Evolutionary conservation across 202 grass and related monocot genomes (phyloP).

Genomic region (Setaria viridis): DNA sequence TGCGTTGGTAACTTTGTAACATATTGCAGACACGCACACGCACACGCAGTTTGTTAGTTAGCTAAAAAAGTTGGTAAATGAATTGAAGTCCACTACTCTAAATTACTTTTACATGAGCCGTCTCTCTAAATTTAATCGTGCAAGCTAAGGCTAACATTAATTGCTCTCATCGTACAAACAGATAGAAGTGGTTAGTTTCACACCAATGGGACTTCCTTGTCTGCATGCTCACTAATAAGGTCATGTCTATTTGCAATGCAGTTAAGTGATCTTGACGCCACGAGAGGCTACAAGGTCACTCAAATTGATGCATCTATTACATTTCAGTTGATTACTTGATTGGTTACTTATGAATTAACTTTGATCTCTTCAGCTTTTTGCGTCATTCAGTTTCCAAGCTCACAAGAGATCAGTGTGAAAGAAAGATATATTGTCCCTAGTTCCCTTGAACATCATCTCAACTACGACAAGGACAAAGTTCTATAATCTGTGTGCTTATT

Average conservation of each 20-base stretch:
- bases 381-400: not conserved
- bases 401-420: not conserved
- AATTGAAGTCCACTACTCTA: not conserved
- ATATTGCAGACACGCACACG: not conserved
- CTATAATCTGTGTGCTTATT: not conserved
- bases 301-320: not conserved
- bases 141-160: not conserved
- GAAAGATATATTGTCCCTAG: not conserved
- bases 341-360: not conserved
- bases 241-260: not conserved
- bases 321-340: not conserved
- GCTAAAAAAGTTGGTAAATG: not conserved
- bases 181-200: conserved; percentile 20
- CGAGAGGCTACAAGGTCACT: not conserved
- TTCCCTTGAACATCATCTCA: not conserved
- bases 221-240: not conserved
- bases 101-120: conserved; percentile 13
- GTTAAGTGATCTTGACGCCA: conserved; percentile 34
- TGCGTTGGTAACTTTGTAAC: not conserved
- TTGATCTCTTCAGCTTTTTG: not conserved
- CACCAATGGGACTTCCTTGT: not conserved
- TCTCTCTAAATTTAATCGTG: conserved; percentile 34
- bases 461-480: not conserved
- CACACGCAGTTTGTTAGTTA: not conserved
- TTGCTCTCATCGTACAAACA: conserved; percentile 30